Percentiles rank a stretch among this genome's conserved stretches.
Evolutionary conservation across 306 rosid genomes (phyloP).

Genomic region (Casuarina glauca): DNA sequence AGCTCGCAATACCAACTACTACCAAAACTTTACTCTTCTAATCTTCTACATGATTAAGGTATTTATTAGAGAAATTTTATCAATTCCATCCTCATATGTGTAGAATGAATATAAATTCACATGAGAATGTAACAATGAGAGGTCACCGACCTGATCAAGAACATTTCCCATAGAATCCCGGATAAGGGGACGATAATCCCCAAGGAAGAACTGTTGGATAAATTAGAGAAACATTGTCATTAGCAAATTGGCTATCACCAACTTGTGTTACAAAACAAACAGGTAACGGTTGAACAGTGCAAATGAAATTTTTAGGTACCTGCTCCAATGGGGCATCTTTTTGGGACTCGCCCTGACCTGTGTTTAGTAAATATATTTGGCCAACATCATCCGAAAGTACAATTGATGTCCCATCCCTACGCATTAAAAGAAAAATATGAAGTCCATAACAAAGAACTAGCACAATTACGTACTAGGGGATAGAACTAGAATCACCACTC

Average conservation of each 20-base stretch:
- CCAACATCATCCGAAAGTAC: conserved; percentile 93
- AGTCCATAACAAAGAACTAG: conserved; percentile 10
- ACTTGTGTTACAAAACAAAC: conserved; percentile 17
- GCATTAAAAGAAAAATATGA: conserved; percentile 12
- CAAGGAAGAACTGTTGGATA: conserved; percentile 75
- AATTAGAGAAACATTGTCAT: conserved; percentile 28
- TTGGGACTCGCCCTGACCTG: conserved; percentile 90
- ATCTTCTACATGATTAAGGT: neutral
- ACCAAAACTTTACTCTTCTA: neutral
- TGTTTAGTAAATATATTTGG: conserved; percentile 78
- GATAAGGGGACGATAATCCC: conserved; percentile 83
- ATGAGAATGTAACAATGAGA: conserved; percentile 21
- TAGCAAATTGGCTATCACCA: conserved; percentile 20
- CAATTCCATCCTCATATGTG: conserved; percentile 11
- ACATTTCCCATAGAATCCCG: conserved; percentile 66
- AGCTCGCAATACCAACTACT: neutral
- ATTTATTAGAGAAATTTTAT: conserved; percentile 1
- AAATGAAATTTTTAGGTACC: conserved; percentile 39
- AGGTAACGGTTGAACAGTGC: conserved; percentile 3
- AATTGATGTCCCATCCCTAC: conserved; percentile 91
- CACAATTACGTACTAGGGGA: neutral
- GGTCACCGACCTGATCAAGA: conserved; percentile 70
- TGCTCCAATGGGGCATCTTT: conserved; percentile 86
- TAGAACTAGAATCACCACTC: conserved; percentile 10
- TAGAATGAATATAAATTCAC: conserved; percentile 14